Evolutionary conservation across 441 rosid genomes (phyloP).

Genomic region (Geranium incanum): DNA sequence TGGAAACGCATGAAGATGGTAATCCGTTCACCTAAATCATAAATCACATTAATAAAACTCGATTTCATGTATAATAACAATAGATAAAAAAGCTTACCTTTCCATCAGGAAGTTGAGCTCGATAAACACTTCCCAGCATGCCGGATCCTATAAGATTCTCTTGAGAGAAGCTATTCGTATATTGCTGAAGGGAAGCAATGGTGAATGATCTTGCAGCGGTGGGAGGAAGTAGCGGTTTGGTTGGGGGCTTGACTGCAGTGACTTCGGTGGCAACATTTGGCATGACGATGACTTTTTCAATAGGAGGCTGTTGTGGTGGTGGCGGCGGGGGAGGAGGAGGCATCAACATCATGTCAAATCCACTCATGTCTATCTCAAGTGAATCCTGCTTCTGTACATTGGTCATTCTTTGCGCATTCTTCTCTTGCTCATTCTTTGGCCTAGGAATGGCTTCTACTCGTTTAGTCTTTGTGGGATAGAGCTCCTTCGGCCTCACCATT

Average conservation of each 20-base stretch:
- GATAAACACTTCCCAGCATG: slow-evolving; percentile 88
- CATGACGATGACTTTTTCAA: slow-evolving; percentile 35
- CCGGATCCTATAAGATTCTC: slow-evolving; percentile 82
- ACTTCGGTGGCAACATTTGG: slow-evolving; percentile 22
- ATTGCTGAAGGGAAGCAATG: slow-evolving; percentile 90
- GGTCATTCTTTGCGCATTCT: slow-evolving; percentile 24
- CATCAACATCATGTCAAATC: slow-evolving; percentile 15
- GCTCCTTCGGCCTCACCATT: slow-evolving; percentile 31
- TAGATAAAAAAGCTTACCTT: slow-evolving; percentile 42
- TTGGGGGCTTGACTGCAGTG: slow-evolving; percentile 23
- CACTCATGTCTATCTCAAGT: slow-evolving; percentile 25
- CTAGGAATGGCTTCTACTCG: slow-evolving; percentile 28
- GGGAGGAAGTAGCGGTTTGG: slow-evolving; percentile 33
- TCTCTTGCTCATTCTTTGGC: slow-evolving; percentile 30
- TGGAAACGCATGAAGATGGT: no score
- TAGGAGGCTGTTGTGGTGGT: slow-evolving; percentile 20
- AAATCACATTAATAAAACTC: not conserved
- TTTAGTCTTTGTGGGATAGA: slow-evolving; percentile 31
- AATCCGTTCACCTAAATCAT: not conserved
- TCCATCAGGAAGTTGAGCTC: slow-evolving; percentile 74
- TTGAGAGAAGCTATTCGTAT: slow-evolving; percentile 89
- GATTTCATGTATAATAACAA: not conserved
- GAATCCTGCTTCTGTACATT: slow-evolving; percentile 22
- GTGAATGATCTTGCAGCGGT: slow-evolving; percentile 46
- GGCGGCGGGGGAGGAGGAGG: slow-evolving; percentile 38